Base-by-base conservation (phyloP, 2,329 filamentous ascomycete species). In the Hypoxylon sp. region DNA sequence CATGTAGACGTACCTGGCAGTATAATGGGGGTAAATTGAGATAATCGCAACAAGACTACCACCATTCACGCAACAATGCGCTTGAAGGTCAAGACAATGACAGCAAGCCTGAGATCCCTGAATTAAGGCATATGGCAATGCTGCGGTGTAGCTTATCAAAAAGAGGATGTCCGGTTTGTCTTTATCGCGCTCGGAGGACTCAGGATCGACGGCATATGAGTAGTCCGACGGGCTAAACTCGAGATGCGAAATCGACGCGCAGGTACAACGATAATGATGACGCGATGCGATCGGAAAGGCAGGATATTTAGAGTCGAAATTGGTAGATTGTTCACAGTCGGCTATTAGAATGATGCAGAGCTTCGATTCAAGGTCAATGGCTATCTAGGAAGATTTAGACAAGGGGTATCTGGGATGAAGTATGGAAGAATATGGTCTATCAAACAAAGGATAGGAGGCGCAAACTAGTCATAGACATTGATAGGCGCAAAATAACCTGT, bases 91-190 rank as follows among this genome's bases (percentile, higher is more conserved):
- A 52, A 53, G 24, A 65, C 9, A 11, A 51, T 14, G 50, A 52
- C 37, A 31, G 35, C 19, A 19, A 19, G 33, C 26, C 39, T 13
- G 13, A 44, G 29, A 54, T 37, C 51, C 47, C 46, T 17, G 33
- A 44, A 46, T 47, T 50, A 66, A 62, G 57, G 50, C 64, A 70
- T 71, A 65, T 46, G 54, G 55, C 33, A 57, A 42, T 44, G 19
- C 48, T 26, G n/a, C 54, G 19, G 22, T 35, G 13, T 17, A 13
- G 51, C n/a, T 60, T 33, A 33, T 57, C 8, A 37, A 46, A 8
- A 35, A 19, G 19, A 29, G 1, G 4, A 47, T 17, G 31, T 55
- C 35, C 14, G 29, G 42, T 17, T 61, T 14, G 55, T 61, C 5
- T 51, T 58, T 35, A 39, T 66, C 29, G 37, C 22, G 35, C 11